Conservation (phyloP, 1,139 yeast species). For the Kluyveromyces sp. region DNA sequence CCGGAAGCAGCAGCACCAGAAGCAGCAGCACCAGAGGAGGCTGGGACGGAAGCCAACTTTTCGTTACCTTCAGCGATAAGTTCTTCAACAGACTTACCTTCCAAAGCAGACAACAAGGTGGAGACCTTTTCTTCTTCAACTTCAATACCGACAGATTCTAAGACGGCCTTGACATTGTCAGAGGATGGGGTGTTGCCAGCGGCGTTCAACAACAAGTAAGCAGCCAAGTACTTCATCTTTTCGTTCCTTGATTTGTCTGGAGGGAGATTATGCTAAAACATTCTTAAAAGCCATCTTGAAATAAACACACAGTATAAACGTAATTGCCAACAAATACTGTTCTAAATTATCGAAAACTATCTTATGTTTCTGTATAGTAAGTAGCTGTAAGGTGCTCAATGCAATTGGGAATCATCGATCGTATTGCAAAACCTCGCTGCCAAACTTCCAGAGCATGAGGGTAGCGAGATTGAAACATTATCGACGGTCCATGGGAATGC, state of each 20-base stretch:
- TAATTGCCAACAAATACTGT: no score
- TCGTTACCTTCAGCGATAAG: conserved; percentile 74
- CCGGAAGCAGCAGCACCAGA: conserved; percentile 49
- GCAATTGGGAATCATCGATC: no score
- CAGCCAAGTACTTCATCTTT: conserved; percentile 76
- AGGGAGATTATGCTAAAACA: neutral
- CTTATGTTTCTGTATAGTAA: no score
- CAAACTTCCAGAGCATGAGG: no score
- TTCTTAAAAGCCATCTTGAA: neutral
- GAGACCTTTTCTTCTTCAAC: conserved; percentile 69
- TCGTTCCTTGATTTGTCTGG: neutral
- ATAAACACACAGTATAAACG: neutral
- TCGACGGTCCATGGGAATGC: no score
- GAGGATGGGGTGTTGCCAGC: conserved; percentile 75
- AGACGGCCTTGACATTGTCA: conserved; percentile 60
- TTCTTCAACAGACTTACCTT: conserved; percentile 70
- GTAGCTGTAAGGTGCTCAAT: no score
- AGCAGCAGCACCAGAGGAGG: conserved; percentile 75
- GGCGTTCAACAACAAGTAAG: conserved; percentile 82
- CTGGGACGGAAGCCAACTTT: conserved; percentile 75
- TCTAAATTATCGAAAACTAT: no score
- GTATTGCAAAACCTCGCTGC: no score
- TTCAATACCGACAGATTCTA: conserved; percentile 72
- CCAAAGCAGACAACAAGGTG: conserved; percentile 58
- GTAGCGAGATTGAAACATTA: no score